Conservation (phyloP, 1,139 yeast genomes). For the Meyerozyma sp. region DNA sequence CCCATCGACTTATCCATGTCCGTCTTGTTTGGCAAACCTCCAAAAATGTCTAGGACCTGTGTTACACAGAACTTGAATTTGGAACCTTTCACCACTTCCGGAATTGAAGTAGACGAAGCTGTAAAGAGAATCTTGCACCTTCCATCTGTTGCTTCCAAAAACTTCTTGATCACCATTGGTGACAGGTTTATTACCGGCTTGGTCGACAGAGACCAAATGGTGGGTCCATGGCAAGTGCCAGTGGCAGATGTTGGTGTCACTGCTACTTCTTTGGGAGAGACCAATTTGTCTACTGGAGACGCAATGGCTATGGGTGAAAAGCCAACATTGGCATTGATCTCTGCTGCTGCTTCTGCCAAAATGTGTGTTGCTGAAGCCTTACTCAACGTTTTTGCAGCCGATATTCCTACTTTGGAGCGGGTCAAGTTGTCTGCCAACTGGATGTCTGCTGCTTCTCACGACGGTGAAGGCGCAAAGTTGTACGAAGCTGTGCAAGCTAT, state of each 20-base stretch:
- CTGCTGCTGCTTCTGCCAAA: conserved; percentile 95
- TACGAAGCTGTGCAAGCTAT: conserved; percentile 97
- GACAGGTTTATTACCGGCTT: conserved; percentile 96
- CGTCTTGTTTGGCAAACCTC: conserved; percentile 94
- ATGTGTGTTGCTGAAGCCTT: conserved; percentile 95
- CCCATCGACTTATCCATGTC: conserved; percentile 98
- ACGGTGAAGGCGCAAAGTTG: conserved; percentile 92
- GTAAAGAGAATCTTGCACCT: conserved; percentile 76
- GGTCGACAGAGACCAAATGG: conserved; percentile 97
- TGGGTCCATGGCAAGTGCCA: conserved; percentile 99
- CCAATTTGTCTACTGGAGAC: conserved; percentile 76
- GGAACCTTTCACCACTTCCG: conserved; percentile 34
- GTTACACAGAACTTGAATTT: conserved; percentile 57
- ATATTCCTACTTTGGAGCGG: conserved; percentile 66
- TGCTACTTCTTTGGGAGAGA: conserved; percentile 79
- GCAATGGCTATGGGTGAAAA: conserved; percentile 98
- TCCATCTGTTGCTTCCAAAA: conserved; percentile 95
- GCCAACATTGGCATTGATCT: conserved; percentile 84
- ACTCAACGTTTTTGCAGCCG: conserved; percentile 86
- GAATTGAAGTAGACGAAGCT: conserved; percentile 52
- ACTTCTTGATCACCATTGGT: conserved; percentile 92
- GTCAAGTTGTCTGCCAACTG: conserved; percentile 94
- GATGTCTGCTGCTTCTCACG: conserved; percentile 98
- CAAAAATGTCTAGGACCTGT: conserved; percentile 86
- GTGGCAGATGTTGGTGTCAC: conserved; percentile 99